These are phyloP conservation scores for Spathaspora arborariae DNA, from an alignment of 805 yeast genomes.

Conservation along the genomic window DNA sequence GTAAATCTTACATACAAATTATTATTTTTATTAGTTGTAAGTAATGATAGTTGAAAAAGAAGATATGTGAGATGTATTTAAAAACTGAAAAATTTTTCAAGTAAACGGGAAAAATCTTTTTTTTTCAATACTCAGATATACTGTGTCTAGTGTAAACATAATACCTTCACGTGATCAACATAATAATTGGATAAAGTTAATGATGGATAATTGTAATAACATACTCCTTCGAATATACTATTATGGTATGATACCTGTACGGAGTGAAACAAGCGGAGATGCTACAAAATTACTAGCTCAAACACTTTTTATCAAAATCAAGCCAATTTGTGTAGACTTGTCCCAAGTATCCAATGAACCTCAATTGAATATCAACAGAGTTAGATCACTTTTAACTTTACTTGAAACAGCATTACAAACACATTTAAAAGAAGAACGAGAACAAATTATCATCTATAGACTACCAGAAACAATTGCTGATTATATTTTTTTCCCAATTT, in stretches of 20 bases:
- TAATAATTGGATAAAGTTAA: neutral
- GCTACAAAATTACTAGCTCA: constrained; percentile 14
- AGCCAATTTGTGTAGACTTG: constrained; percentile 29
- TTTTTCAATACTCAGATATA: neutral
- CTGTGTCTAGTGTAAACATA: neutral
- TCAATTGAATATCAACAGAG: constrained; percentile 2
- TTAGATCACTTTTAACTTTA: constrained; percentile 4
- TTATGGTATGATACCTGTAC: neutral
- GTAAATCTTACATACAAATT: neutral
- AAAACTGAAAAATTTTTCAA: neutral
- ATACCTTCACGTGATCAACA: neutral
- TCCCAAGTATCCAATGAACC: constrained; percentile 19
- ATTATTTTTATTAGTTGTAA: neutral
- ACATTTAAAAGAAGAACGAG: neutral
- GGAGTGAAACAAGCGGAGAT: neutral
- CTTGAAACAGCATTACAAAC: constrained; percentile 3
- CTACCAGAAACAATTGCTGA: constrained; percentile 34
- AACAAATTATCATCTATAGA: constrained; percentile 12
- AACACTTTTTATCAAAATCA: constrained; percentile 24
- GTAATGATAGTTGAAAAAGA: neutral
- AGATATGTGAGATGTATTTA: neutral
- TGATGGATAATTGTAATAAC: too few relatives aligned
- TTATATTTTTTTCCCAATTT: constrained; percentile 38
- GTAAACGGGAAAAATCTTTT: neutral
- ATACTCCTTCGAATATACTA: neutral